Evolutionary conservation across 1,139 yeast species (phyloP).

Genomic region (Scheffersomyces segobiensis): DNA sequence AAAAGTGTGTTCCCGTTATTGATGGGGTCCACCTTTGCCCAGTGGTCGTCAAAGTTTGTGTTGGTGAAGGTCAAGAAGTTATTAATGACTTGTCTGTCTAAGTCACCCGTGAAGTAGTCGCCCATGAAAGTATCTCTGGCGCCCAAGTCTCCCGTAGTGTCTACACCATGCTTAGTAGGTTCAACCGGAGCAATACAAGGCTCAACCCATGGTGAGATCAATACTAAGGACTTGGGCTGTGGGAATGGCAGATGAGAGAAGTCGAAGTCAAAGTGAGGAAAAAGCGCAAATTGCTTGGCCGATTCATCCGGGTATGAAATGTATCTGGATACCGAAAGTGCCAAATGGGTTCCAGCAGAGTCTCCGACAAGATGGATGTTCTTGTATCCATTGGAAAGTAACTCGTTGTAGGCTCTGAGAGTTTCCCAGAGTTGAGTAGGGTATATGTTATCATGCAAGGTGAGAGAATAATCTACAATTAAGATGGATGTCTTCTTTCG

Average conservation of each 20-base stretch:
- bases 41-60: conserved; percentile 23
- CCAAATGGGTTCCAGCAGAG: conserved; percentile 49
- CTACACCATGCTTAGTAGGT: conserved; percentile 22
- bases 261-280: conserved; percentile 20
- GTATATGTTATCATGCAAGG: conserved; percentile 26
- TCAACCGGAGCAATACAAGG: conserved; percentile 20
- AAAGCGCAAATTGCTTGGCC: conserved; percentile 17
- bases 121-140: conserved; percentile 28
- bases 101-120: conserved; percentile 28
- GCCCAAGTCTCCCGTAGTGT: conserved; percentile 35
- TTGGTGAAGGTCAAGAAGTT: conserved; percentile 27
- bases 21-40: conserved; percentile 32
- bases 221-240: conserved; percentile 32
- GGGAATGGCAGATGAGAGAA: conserved; percentile 14
- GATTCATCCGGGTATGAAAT: conserved; percentile 35
- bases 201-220: conserved; percentile 49
- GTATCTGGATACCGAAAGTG: conserved; percentile 32
- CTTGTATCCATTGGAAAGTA: conserved; percentile 28
- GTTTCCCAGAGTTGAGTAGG: conserved; percentile 45
- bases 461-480: conserved; percentile 40
- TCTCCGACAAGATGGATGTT: conserved; percentile 44
- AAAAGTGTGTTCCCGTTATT: conserved; percentile 27
- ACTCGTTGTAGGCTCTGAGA: conserved; percentile 24
- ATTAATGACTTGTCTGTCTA: conserved; percentile 14
- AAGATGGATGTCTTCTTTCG: conserved; percentile 26